These are phyloP conservation scores for Teunomyces lycoperdinae DNA, from an alignment of 805 yeast genomes.

Conservation along the genomic window DNA sequence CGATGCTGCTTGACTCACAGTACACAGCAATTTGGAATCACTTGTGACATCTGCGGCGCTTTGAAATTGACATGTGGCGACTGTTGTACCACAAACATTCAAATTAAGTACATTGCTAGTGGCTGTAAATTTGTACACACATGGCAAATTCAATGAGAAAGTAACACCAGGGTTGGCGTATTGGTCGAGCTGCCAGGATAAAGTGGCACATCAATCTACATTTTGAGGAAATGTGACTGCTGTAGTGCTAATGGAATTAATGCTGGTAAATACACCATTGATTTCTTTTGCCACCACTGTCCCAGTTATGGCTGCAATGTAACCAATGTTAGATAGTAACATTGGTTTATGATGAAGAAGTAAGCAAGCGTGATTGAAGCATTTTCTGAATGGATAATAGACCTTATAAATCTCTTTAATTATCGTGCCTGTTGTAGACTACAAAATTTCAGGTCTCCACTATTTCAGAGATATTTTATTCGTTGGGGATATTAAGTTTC, in stretches of 20 bases:
- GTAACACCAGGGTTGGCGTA: conserved; percentile 21
- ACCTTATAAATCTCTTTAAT: too few relatives aligned
- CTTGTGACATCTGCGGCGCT: conserved; percentile 3
- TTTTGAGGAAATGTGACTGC: too few relatives aligned
- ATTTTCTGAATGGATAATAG: too few relatives aligned
- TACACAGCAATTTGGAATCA: conserved; percentile 7
- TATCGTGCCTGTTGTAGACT: too few relatives aligned
- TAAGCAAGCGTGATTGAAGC: too few relatives aligned
- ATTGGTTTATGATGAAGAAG: neutral
- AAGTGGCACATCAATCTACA: neutral
- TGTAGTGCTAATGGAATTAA: conserved; percentile 6
- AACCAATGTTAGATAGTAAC: neutral
- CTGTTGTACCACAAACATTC: conserved; percentile 5
- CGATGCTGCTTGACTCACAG: neutral
- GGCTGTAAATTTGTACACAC: conserved; percentile 22
- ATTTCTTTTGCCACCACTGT: conserved; percentile 6
- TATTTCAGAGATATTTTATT: too few relatives aligned
- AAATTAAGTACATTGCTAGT: conserved; percentile 3
- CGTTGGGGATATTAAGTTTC: too few relatives aligned
- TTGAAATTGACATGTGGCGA: conserved; percentile 19
- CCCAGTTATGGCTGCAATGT: neutral
- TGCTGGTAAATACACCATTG: conserved; percentile 16
- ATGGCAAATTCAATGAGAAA: conserved; percentile 23
- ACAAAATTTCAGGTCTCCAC: too few relatives aligned
- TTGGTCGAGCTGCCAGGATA: conserved; percentile 3